Base-by-base conservation (phyloP, 352 stramenopile species). In the Phytopythium kandeliae region DNA sequence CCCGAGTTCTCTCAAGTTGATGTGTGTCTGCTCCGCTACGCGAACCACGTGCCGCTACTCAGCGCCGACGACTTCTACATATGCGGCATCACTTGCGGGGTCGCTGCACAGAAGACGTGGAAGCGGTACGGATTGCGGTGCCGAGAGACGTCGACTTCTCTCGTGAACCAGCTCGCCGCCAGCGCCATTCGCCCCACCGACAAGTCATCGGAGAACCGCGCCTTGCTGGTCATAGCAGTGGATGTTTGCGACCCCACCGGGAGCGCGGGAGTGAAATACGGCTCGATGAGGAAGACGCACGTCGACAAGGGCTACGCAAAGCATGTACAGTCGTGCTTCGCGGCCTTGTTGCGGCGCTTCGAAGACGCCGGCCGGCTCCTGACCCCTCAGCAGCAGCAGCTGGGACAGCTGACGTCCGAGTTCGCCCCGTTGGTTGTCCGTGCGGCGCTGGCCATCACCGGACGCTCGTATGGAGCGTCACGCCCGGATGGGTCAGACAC, bases 11-110 rank as follows among this genome's bases (percentile, higher is more conserved):
- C 15, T n/a, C 50, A 63, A 15, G 69, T 93, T 10, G 63, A 85
- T 15, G 71, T 91, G 41, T 78, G 74, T 31, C 36, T 93, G 26
- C 54, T 90, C 19, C 79, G 82, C 12, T 93, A 79, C 33, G 75
- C 69, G 34, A 93, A 93, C 26, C 79, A 93, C 54, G 62, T 82
- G 1, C 82, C 82, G 8, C 48, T 93, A 15, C 41, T 91, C 46
- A 84, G 72, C 37, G 47, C 57, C 3, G 75, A 86, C 10, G 77
- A 88, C 38, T 62, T 90, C 5, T 74, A 66, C 52, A 46, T 76
- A 9, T 89, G 79, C 42, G 69, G 73, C 0, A 73, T 86, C 16
- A 74, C 65, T 0, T 72, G 70, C 17, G 75, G 71, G 1, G 31
- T 87, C 2, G 42, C 48, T 24, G 65, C 54, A 6, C 71, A 43